Base-by-base conservation (phyloP, 768 basidiomycete genomes). In the Paxillus ammoniavirescens region DNA sequence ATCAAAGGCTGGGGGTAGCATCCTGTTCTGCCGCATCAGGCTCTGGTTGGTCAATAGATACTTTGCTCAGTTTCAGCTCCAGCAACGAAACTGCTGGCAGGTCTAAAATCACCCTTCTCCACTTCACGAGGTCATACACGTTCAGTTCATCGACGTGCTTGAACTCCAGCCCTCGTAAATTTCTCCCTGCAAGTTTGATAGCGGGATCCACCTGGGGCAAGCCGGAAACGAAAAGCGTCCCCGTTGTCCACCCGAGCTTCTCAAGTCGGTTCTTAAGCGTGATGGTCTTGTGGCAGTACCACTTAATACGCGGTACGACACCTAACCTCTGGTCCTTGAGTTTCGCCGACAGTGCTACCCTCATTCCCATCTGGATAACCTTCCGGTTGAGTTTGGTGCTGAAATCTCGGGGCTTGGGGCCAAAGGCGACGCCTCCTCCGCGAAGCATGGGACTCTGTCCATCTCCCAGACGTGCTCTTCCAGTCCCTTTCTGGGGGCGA, bases 401-500 rank as follows among this genome's bases (percentile, higher is more conserved):
- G 70, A 95, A 98, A 68, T 97, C 91, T 46, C 93, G 82, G 3
- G 93, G 91, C 65, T 91, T 88, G 0, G 93, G 92, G 30, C 93
- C 93, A 56, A 93, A 94, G 6, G 92, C 92, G 38, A 89, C 82
- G 61, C 96, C 97, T 72, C 97, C 97, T 33, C 96, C 96, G 31
- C 86, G 79, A 50, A 87, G 81, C 80, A 93, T 91, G 2, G 92
- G 93, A 68, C 84, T 89, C 62, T 92, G 90, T 2, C 77, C 83
- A 61, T 94, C 93, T 44, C 95, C 96, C 9, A 97, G 75, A 66
- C 97, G 91, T 9, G 97, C 97, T 60, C 72, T 78, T 55, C 97
- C 96, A 14, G 84, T 81, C 8, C 96, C 96, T 71, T 99, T 99
- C 70, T 99, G 97, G 6, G 79, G 86, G 37, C 87, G 83, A 53